Conservation (phyloP, 495 filamentous ascomycete genomes). For the Xylaria flabelliformis region DNA sequence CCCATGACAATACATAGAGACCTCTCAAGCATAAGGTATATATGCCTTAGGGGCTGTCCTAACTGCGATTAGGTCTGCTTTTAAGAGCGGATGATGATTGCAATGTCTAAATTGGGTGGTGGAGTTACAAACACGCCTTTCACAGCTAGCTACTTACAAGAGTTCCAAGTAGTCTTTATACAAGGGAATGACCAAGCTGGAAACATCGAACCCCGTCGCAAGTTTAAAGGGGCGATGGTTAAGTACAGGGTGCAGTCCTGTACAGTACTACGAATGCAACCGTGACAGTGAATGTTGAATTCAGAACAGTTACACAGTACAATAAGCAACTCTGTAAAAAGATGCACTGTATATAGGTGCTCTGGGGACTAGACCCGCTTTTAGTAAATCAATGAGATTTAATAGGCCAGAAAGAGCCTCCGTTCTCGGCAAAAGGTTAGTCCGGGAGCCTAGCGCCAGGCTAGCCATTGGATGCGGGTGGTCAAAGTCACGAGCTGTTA, state of each 20-base stretch:
- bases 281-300: neutral
- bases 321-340: neutral
- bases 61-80: neutral
- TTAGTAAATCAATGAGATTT: neutral
- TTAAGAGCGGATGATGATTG: neutral
- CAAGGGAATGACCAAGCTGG: neutral
- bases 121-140: neutral
- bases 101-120: neutral
- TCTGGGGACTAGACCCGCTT: constrained; percentile 1
- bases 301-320: neutral
- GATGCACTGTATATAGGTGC: neutral
- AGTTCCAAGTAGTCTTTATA: neutral
- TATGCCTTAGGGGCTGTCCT: neutral
- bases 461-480: constrained; percentile 18
- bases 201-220: neutral
- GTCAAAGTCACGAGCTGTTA: constrained; percentile 29
- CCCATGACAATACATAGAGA: neutral
- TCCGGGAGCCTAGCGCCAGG: constrained; percentile 25
- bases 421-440: constrained; percentile 17
- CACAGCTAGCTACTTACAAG: neutral
- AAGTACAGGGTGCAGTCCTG: neutral
- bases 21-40: neutral
- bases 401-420: constrained; percentile 15
- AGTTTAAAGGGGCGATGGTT: neutral
- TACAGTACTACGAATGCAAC: neutral